These are phyloP conservation scores for Tardiomyces digboiensis DNA, from an alignment of 1,139 yeast species.

Conservation along the genomic window DNA sequence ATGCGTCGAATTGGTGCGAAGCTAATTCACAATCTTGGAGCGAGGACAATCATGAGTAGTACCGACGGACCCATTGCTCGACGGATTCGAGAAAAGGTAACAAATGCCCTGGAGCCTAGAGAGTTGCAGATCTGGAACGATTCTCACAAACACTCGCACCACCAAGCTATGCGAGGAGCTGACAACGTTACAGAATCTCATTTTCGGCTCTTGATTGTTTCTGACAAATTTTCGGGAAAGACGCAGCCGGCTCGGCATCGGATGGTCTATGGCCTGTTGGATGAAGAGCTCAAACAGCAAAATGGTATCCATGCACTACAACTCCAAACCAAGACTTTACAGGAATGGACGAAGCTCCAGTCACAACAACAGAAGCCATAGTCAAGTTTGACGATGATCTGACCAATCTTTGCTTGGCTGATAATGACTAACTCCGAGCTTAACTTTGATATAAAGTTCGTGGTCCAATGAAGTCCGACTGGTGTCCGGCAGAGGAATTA, in stretches of 20 bases:
- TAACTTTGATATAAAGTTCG: too few species aligned
- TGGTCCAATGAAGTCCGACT: too few species aligned
- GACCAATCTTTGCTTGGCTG: too few species aligned
- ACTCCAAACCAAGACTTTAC: slow-evolving; percentile 69
- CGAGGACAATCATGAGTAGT: neutral
- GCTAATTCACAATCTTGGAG: too few species aligned
- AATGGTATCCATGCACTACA: slow-evolving; percentile 85
- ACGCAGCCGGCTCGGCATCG: slow-evolving; percentile 73
- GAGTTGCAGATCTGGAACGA: slow-evolving; percentile 60
- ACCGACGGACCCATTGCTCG: slow-evolving; percentile 35
- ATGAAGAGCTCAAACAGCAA: slow-evolving; percentile 57
- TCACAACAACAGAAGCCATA: too few species aligned
- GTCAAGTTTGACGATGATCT: too few species aligned
- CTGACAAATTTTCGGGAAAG: slow-evolving; percentile 59
- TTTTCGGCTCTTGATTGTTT: slow-evolving; percentile 48
- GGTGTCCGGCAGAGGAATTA: too few species aligned
- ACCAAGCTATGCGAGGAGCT: slow-evolving; percentile 73
- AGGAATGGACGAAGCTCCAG: too few species aligned
- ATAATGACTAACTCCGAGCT: too few species aligned
- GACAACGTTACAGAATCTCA: slow-evolving; percentile 76
- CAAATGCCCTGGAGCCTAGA: slow-evolving; percentile 38
- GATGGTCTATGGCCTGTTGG: slow-evolving; percentile 55
- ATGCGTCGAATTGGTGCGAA: too few species aligned
- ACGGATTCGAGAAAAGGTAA: slow-evolving; percentile 39
- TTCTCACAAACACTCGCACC: slow-evolving; percentile 84